Base-by-base conservation (phyloP, 768 basidiomycete genomes). In the Cyclocybe cylindracea region DNA sequence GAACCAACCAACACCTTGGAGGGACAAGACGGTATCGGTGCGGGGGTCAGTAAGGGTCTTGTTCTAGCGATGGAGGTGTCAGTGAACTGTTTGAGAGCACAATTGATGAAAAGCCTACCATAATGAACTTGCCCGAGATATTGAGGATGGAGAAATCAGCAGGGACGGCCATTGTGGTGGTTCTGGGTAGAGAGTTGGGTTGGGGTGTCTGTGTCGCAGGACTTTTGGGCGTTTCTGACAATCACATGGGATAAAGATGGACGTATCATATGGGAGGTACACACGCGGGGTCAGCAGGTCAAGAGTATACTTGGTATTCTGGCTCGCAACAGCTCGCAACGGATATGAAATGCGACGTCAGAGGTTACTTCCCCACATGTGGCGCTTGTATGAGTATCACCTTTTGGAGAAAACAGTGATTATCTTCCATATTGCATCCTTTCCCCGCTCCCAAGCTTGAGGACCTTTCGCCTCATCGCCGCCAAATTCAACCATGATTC, bases 361-460 rank as follows among this genome's bases (percentile, higher is more conserved):
- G 24, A 24, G 24, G 24, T 24, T 24, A 24, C 24, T 24, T 24
- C 24, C 24, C 24, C 24, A 24, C 24, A 24, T 24, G 24, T 24
- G 4, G 24, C 5, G 24, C 24, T 24, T 24, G 24, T 24, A 24
- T 43, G 38, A n/a, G 8, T n/a, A 39, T 34, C 16, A 39, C 33
- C 48, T 35, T 46, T 37, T 52, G 14, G 61, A 58, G 64, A 89
- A 91, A 19, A 91, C 16, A 1, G 87, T 89, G 46, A 89, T 70
- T 14, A 90, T 81, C 59, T 76, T 85, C 92, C 92, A 94, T 0
- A 78, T 63, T 2, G 90, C 87, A 58, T 89, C 89, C 56, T 87
- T 91, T 6, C 91, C 92, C 54, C 79, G 78, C 61, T 94, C 91
- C 91, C 92, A 94, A 56, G 90, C 91, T 56, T 89, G 85, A 5